Evolutionary conservation across 192 early-diverging fungal species (phyloP), one percentile per base, ranked within the genome.

Genomic region (Mortierella hygrophila): DNA sequence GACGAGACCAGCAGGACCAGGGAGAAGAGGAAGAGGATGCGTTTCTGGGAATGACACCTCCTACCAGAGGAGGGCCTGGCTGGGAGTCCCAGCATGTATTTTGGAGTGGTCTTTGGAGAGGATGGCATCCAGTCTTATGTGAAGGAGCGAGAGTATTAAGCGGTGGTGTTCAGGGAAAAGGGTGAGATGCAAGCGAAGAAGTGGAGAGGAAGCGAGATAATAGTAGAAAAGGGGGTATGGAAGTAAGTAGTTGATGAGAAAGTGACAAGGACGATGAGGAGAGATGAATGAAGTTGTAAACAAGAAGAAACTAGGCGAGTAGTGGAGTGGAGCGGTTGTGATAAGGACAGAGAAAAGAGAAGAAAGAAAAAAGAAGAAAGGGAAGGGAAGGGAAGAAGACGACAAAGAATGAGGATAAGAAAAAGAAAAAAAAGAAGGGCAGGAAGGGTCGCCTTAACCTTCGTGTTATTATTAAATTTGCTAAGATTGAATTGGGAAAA

Each of bases 11-110:
- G 68, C 37, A 86, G 49, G 47, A 86, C 46, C 38, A 86, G 35
- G 18, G 84, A 80, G 71, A 86, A 77, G 40, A 86, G 84, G 9
- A 81, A 74, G 23, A 86, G 71, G 65, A 86, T 78, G 4, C 84
- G 78, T 15, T 65, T 41, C 38, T 86, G 84, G 38, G 75, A 52
- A 57, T 86, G 84, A 40, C 84, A 86, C 55, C 84, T 49, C 47
- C 83, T 63, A 18, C 84, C 70, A 37, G 71, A 72, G n/a, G 79
- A 55, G 42, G 79, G 70, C 38, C 70, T 55, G 6, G 84, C 79
- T 15, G 75, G 84, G n/a, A 86, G 47, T 15, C 79, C 84, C 26
- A 77, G 71, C 18, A 52, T 80, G 32, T 72, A 54, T 35, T 81
- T 77, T 46, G 52, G 72, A 18, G 75, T 69, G 10, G 75, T 69